phyloP scores from a whole-genome alignment of 495 filamentous ascomycete species.

The Penicillium pancosmium region DNA sequence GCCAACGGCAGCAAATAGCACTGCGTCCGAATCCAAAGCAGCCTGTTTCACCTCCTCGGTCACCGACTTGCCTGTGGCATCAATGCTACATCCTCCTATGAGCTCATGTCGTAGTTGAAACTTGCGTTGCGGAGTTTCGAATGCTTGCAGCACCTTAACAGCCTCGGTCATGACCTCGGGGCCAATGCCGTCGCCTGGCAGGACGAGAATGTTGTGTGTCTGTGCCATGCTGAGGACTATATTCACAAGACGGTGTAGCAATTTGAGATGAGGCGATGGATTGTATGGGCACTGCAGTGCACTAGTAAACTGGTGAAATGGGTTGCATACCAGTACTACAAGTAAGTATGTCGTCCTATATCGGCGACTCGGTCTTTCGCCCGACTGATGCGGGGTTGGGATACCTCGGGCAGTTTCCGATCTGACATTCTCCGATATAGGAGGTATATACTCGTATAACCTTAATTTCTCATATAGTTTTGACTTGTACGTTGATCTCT shows the following conservation, averaged over 20 bases:
- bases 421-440: conserved; percentile 10
- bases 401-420: conserved; percentile 23
- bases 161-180: conserved; percentile 58
- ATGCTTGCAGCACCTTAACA: conserved; percentile 51
- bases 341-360: background rate
- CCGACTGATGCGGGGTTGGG: conserved; percentile 27
- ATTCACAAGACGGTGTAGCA: background rate
- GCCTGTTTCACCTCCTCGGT: conserved; percentile 49
- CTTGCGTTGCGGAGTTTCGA: conserved; percentile 38
- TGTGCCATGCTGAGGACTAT: conserved; percentile 17
- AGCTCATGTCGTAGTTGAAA: conserved; percentile 50
- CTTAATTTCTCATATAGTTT: too few species aligned
- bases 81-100: conserved; percentile 52
- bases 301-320: background rate
- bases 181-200: conserved; percentile 58
- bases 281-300: background rate
- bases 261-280: background rate
- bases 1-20: conserved; percentile 54
- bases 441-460: background rate
- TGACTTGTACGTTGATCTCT: too few species aligned
- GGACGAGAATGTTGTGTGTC: conserved; percentile 52
- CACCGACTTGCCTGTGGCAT: conserved; percentile 46
- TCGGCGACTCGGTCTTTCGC: conserved; percentile 21
- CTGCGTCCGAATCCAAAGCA: conserved; percentile 44
- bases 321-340: too few species aligned